Evolutionary conservation across 1,139 yeast species (phyloP).

Genomic region (Barnettozyma hawaiiensis): DNA sequence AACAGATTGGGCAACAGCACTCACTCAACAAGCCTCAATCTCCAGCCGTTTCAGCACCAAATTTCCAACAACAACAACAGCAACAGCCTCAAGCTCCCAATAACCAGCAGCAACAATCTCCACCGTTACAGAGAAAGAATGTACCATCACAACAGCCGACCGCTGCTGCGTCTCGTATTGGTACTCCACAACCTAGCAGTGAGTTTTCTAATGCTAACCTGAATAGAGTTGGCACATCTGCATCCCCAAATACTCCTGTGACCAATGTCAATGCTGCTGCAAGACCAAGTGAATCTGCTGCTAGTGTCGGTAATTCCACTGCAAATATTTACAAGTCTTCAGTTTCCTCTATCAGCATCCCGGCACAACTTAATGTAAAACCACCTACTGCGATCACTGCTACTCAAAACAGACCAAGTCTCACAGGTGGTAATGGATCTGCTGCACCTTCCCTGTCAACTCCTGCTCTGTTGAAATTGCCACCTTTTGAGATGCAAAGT

Average conservation of each 20-base stretch:
- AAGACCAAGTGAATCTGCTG: constrained; percentile 23
- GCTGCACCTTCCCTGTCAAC: constrained; percentile 59
- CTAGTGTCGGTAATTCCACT: constrained; percentile 27
- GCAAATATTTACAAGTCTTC: constrained; percentile 56
- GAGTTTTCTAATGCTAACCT: constrained; percentile 16
- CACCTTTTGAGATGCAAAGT: constrained; percentile 75
- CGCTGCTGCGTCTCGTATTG: constrained; percentile 14
- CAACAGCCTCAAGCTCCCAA: too few species aligned
- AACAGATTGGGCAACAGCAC: constrained; percentile 7
- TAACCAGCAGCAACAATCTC: constrained; percentile 13
- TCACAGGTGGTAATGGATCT: constrained; percentile 81
- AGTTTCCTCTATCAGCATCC: constrained; percentile 69
- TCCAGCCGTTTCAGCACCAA: constrained; percentile 16
- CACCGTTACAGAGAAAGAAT: constrained; percentile 16
- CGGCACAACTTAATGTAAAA: constrained; percentile 59
- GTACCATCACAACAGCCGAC: constrained; percentile 10
- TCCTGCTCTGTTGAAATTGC: constrained; percentile 73
- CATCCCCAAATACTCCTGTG: constrained; percentile 27
- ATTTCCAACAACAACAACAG: constrained; percentile 4
- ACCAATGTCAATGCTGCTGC: constrained; percentile 41
- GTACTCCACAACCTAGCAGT: constrained; percentile 22
- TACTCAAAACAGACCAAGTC: constrained; percentile 68
- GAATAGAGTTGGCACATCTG: constrained; percentile 15
- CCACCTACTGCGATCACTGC: constrained; percentile 59
- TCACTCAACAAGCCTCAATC: constrained; percentile 13